Percentiles rank a stretch among this genome's conserved stretches.
Conservation (phyloP, 441 rosid species). For the Populus hybrid region DNA sequence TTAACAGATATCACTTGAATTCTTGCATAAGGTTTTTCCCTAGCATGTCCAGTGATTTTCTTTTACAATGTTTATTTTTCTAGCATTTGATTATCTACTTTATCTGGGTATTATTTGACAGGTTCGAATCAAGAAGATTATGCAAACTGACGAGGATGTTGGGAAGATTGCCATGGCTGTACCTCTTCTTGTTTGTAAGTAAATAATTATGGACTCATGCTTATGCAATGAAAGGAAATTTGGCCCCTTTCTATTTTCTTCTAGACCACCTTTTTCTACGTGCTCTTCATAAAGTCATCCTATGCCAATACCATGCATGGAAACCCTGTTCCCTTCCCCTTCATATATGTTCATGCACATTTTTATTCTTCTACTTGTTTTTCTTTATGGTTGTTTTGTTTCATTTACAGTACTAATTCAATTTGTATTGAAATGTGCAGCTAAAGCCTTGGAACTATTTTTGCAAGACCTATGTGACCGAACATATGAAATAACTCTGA, state of each 20-base stretch:
- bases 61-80: neutral
- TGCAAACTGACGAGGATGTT: slow-evolving; percentile 95
- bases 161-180: slow-evolving; percentile 94
- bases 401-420: neutral
- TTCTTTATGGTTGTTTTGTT: neutral
- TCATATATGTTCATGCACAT: neutral
- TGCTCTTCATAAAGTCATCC: neutral
- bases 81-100: neutral
- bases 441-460: slow-evolving; percentile 86
- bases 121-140: slow-evolving; percentile 86
- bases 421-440: slow-evolving; percentile 35
- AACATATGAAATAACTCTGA: slow-evolving; percentile 70
- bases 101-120: slow-evolving; percentile 24
- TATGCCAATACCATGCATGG: neutral
- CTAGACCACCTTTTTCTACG: neutral
- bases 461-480: slow-evolving; percentile 90
- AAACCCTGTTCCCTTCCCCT: neutral
- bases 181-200: slow-evolving; percentile 89
- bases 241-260: neutral
- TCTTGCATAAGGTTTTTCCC: neutral
- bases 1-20: neutral
- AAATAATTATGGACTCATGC: neutral
- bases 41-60: neutral
- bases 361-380: neutral
- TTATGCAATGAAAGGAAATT: neutral